Evolutionary conservation across 106 monocot genomes (phyloP).

Genomic region (Phalaenopsis equestris): DNA sequence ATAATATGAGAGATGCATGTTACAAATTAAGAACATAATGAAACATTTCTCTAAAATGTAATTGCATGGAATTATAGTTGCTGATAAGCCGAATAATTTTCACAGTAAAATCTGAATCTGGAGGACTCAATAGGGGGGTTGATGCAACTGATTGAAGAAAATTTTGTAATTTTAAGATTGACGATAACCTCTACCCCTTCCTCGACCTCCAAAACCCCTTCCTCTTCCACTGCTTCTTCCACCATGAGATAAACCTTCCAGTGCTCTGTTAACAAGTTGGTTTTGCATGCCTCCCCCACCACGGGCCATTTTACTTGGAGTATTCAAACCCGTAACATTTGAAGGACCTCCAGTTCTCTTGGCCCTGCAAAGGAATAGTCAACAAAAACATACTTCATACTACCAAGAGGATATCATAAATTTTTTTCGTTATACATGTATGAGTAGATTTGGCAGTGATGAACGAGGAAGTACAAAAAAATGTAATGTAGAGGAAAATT

Average conservation of each 20-base stretch:
- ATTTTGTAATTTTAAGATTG: conserved; percentile 6
- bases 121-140: background rate
- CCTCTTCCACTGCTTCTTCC: conserved; percentile 59
- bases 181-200: conserved; percentile 63
- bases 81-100: background rate
- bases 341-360: conserved; percentile 31
- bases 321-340: conserved; percentile 32
- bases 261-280: conserved; percentile 77
- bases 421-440: too few relatives aligned
- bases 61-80: background rate
- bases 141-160: background rate
- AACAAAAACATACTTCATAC: background rate
- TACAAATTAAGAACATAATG: background rate
- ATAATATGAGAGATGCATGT: background rate
- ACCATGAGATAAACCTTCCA: conserved; percentile 75
- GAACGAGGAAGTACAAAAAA: too few relatives aligned
- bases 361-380: conserved; percentile 20
- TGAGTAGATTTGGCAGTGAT: too few relatives aligned
- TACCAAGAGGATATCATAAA: too few relatives aligned
- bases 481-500: too few relatives aligned
- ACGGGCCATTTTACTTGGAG: conserved; percentile 43
- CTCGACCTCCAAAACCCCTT: conserved; percentile 50
- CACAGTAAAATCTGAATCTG: background rate
- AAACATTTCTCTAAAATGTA: background rate
- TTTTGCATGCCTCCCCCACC: conserved; percentile 35